Evolutionary conservation across 2,329 filamentous ascomycete genomes (phyloP).

Genomic region (Colletotrichum camelliae): DNA sequence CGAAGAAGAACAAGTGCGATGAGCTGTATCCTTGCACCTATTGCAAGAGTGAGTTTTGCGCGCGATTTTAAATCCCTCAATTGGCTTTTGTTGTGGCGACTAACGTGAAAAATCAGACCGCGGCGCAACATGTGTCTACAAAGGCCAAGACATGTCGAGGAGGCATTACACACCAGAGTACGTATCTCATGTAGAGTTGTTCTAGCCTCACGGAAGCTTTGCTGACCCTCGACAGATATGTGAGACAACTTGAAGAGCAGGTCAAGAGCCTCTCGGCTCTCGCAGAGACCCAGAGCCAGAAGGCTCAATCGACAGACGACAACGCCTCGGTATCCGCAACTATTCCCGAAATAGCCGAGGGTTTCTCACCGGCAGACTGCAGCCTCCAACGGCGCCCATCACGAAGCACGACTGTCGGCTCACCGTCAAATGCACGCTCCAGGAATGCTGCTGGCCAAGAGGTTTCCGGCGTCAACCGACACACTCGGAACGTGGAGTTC

Average conservation of each 20-base stretch:
- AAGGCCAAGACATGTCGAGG: conserved; percentile 27
- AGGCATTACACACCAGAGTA: conserved; percentile 28
- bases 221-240: conserved; percentile 22
- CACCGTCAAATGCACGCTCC: conserved; percentile 27
- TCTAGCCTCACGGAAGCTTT: background rate
- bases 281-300: background rate
- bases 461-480: conserved; percentile 47
- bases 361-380: background rate
- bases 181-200: background rate
- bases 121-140: conserved; percentile 31
- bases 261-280: conserved; percentile 24
- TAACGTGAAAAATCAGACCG: conserved; percentile 11
- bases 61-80: background rate
- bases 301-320: background rate
- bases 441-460: conserved; percentile 38
- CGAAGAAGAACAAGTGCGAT: conserved; percentile 19
- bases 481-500: conserved; percentile 51
- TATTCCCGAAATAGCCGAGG: conserved; percentile 1
- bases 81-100: background rate
- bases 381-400: background rate
- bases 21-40: conserved; percentile 38
- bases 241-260: conserved; percentile 27
- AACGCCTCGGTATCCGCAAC: conserved; percentile 18
- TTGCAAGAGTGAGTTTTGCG: conserved; percentile 41
- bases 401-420: background rate